Evolutionary conservation across 2,329 filamentous ascomycete species (phyloP).

Genomic region (Epichloe aotearoae): DNA sequence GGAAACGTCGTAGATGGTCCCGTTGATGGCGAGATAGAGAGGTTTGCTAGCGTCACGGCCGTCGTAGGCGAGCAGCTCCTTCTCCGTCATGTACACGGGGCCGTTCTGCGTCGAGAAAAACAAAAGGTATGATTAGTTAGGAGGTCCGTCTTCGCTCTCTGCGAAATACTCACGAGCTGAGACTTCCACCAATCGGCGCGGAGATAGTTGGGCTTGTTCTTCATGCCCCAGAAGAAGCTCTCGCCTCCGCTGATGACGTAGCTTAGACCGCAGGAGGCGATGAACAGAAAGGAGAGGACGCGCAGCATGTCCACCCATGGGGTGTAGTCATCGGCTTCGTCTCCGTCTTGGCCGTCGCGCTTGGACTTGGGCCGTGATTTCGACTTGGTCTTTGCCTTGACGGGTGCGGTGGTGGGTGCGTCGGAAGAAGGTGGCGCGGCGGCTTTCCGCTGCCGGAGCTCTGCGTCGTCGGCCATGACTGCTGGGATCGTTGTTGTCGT

Average conservation of each 20-base stretch:
- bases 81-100: constrained; percentile 59
- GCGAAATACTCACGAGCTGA: constrained; percentile 39
- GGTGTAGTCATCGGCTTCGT: constrained; percentile 49
- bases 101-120: constrained; percentile 26
- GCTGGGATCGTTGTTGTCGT: too few relatives aligned
- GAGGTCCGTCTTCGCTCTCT: neutral
- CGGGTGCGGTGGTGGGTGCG: constrained; percentile 8
- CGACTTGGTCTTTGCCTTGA: constrained; percentile 9
- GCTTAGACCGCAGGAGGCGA: constrained; percentile 57
- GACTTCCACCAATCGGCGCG: constrained; percentile 42
- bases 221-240: constrained; percentile 52
- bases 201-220: constrained; percentile 50
- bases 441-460: constrained; percentile 32
- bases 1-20: constrained; percentile 76
- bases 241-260: constrained; percentile 64
- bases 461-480: constrained; percentile 24
- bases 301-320: constrained; percentile 54
- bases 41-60: constrained; percentile 63
- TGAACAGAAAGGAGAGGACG: constrained; percentile 50
- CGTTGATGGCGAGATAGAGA: constrained; percentile 83
- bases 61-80: constrained; percentile 61
- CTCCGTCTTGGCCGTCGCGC: constrained; percentile 36
- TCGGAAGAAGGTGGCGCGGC: constrained; percentile 11
- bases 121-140: neutral
- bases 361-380: constrained; percentile 10